Base-by-base conservation (phyloP, 208 protist genomes). In the Crithidia acanthocephali region DNA sequence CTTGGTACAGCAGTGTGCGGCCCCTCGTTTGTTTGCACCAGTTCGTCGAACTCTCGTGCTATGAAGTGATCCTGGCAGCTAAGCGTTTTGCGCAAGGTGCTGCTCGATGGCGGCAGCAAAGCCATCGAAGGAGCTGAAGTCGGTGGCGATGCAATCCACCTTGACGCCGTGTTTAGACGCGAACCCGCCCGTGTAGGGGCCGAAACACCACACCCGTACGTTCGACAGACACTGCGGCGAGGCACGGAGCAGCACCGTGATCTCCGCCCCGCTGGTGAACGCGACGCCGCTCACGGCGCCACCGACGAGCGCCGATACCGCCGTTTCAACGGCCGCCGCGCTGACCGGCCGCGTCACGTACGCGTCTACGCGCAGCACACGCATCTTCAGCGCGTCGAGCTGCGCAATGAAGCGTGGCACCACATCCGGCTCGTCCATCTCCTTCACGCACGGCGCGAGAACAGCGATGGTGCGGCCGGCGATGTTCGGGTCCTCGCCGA, bases 121-220 rank as follows among this genome's bases (percentile, higher is more conserved):
- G 10, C 67, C 67, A 27, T 62, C 67, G 37, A 72, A 72, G 23
- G 67, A 72, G 32, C 67, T 65, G 33, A 72, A 72, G n/a, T 72
- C 67, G 13, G 22, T 48, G 20, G 67, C 67, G 22, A 72, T 33
- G 40, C 56, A 64, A 0, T 48, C 47, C 10, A 72, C 67, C 42
- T 25, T 63, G 8, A 72, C 35, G 7, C 67, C 55, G 5, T 50
- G 67, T 25, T 64, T 56, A 10, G 55, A 11, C 0, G 67, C 67
- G 47, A 72, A 72, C 8, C 57, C 56, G 7, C 44, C 67, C 0
- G 67, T 72, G 67, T 72, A 72, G 11, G 67, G 67, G n/a, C 67
- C 67, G 42, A 72, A 72, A 23, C 67, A 72, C 47, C 55, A 58
- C n/a, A 72, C 67, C n/a, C 51, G 22, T 9, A 72, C 40, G n/a